Base-by-base conservation (phyloP, 495 filamentous ascomycete genomes). In the Trichoderma virens region DNA sequence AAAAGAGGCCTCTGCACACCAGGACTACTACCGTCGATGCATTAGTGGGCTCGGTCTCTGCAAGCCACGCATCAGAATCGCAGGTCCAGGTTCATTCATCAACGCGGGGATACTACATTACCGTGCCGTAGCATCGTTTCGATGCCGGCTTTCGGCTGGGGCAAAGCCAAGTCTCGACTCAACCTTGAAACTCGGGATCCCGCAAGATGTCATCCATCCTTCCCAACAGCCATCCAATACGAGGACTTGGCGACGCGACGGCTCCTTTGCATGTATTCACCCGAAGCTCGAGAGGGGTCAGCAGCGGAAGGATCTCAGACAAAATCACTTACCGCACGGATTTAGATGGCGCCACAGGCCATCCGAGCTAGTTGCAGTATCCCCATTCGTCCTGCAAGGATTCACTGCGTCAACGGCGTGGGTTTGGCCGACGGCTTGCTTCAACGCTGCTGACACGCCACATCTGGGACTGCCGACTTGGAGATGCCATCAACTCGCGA, bases 21-120 rank as follows among this genome's bases (percentile, higher is more conserved):
- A 31, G 9, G 23, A 56, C 23, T 56, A 56, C 23, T 56, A 56
- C 51, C 51, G 51, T 27, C 25, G 51, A 30, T 56, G 51, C 51
- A 56, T 56, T 56, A 56, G 51, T 16, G 25, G 25, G 16, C 51
- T 56, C 51, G 23, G 51, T 56, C 51, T 56, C 51, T 30, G 51
- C 51, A 56, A 56, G 51, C 51, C 51, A 56, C 51, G 20, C 11
- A 51, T 20, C 45, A 20, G 18, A 47, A n/a, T 9, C 51, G 13
- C 3, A 8, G 11, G 8, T 56, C 8, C n/a, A n/a, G n/a, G n/a
- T n/a, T n/a, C n/a, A n/a, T n/a, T n/a, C n/a, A 51, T n/a, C 45
- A 51, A 51, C 45, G 45, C 45, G 45, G 45, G 45, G 45, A 20
- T 9, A 51, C 23, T 16, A 16, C 45, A 51, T n/a, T n/a, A n/a